A percentile compares a stretch with the other conserved stretches of the same genome.
phyloP scores from a whole-genome alignment of 805 yeast genomes.

The Pichia rugopelliculosa region DNA sequence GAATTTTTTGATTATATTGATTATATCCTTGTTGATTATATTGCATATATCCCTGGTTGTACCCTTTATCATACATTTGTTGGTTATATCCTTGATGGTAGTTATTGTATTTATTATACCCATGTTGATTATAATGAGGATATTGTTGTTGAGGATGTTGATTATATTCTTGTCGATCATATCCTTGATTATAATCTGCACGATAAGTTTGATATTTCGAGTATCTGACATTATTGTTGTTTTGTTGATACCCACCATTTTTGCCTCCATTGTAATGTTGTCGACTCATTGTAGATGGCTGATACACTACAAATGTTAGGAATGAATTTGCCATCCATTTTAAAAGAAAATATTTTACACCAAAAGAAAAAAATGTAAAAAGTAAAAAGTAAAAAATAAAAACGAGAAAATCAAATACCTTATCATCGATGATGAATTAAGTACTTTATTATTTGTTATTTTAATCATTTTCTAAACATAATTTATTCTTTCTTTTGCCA shows the following conservation, averaged over 20 bases:
- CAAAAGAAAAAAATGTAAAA: not conserved
- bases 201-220: not conserved
- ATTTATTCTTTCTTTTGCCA: no score
- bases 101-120: not conserved
- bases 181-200: not conserved
- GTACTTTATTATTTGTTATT: not conserved
- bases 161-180: not conserved
- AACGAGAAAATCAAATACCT: no score
- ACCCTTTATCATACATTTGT: not conserved
- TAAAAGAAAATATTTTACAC: not conserved
- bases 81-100: not conserved
- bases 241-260: not conserved
- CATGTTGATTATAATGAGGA: not conserved
- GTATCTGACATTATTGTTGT: not conserved
- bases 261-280: not conserved
- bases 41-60: not conserved
- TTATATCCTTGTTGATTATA: not conserved
- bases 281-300: not conserved
- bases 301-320: not conserved
- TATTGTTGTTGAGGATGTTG: no score
- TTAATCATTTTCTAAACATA: no score
- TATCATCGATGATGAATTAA: not conserved
- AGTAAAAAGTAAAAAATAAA: not conserved
- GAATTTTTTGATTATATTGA: not conserved
- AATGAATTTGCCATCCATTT: not conserved